Percentiles rank a stretch among this genome's conserved stretches.
Conservation (phyloP, 2,329 filamentous ascomycete genomes). For the Colletotrichum falcatum region DNA sequence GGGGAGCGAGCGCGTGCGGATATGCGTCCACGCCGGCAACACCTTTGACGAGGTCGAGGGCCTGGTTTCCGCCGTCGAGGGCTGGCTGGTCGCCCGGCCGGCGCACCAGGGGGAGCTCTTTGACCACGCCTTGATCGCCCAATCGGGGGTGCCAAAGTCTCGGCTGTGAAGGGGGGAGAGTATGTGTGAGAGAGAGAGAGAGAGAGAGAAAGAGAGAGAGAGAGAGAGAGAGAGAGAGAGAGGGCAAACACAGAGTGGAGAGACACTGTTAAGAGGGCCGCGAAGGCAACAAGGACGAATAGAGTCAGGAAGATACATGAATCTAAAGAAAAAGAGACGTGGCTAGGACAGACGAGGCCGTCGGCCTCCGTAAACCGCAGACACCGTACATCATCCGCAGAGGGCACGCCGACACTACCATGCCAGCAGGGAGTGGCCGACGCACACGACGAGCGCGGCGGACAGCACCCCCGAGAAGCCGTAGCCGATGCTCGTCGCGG, state of each 20-base stretch:
- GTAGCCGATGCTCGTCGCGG: neutral
- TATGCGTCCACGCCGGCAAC: slow-evolving; percentile 78
- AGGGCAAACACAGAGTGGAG: neutral
- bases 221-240: no score
- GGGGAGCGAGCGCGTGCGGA: slow-evolving; percentile 72
- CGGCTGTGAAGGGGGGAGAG: neutral
- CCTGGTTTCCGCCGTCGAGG: slow-evolving; percentile 60
- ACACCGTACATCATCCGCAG: neutral
- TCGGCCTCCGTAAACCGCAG: neutral
- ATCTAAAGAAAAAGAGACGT: neutral
- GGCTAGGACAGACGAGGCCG: neutral
- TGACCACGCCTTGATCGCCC: neutral
- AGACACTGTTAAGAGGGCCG: neutral
- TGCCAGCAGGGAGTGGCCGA: slow-evolving; percentile 27
- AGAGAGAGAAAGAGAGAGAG: neutral
- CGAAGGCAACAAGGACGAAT: neutral
- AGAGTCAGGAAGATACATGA: neutral
- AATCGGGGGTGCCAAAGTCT: slow-evolving; percentile 6
- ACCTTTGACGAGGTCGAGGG: slow-evolving; percentile 67
- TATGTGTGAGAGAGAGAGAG: no score
- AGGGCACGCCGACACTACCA: neutral
- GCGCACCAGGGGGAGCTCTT: neutral
- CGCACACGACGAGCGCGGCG: slow-evolving; percentile 16
- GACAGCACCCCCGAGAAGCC: slow-evolving; percentile 18
- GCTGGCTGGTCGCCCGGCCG: slow-evolving; percentile 54